Evolutionary conservation across 2,329 filamentous ascomycete species (phyloP), one percentile per base, ranked within the genome.

Genomic region (Aspergillus tamarii): DNA sequence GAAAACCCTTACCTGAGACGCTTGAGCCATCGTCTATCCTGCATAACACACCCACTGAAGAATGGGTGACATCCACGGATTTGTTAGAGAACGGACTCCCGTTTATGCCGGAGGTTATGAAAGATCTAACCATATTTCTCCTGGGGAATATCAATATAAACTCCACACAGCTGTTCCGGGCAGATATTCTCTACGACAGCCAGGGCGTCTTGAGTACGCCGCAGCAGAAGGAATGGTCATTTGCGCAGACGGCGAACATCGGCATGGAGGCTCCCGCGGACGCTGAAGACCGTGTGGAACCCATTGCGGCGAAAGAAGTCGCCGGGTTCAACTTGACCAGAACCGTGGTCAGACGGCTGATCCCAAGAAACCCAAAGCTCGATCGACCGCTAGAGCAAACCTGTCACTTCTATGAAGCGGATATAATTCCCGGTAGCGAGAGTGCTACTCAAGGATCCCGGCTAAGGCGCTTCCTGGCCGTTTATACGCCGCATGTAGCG

Each of bases 371-470:
- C 76, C 87, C 89, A 3, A 84, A 89, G 60, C 81, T 94, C 30
- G 94, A 98, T 76, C 81, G 83, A 23, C 84, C 90, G 1, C 78
- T 97, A 66, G 85, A 93, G 62, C 94, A 98, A 77, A 96, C 93
- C 2, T 96, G 93, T 76, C 85, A 92, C 61, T 85, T 94, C 66
- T 92, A 92, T 57, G 62, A 70, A 43, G 59, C 62, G 4, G 36
- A 48, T 3, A 16, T 52, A 52, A 9, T 16, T 12, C 21, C 43
- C 16, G 3, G 12, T 16, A 36, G 34, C 14, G 34, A 36, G 14
- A 14, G 14, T n/a, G 26, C 23, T n/a, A 30, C 26, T 28, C 26
- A 52, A 8, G 1, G 0, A 4, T 45, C 11, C 14, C 50, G 12
- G 55, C 45, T 1, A 30, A 28, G 58, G 11, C 68, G 69, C 2